Conservation (phyloP, 139 green algal species). For the Gonium pectorale region DNA sequence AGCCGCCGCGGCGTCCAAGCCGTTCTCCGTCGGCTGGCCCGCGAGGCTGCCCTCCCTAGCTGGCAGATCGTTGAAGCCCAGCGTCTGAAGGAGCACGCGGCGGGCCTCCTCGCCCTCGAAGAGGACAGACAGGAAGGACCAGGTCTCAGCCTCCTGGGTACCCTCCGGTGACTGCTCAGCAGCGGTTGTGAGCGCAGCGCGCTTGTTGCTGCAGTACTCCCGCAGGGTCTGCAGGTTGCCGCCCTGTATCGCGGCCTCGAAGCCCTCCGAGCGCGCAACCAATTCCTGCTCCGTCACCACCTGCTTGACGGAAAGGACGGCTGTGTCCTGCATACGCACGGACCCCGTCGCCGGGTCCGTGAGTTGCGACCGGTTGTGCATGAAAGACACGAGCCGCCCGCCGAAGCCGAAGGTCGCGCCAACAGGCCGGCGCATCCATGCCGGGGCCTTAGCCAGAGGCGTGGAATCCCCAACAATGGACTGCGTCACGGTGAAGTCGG, state of each 20-base stretch:
- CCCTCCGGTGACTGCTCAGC: conserved; percentile 38
- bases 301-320: conserved; percentile 43
- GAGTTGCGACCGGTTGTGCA: conserved; percentile 63
- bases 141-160: conserved; percentile 88
- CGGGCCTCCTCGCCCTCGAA: conserved; percentile 88
- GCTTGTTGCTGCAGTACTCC: conserved; percentile 80
- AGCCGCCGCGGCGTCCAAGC: conserved; percentile 15
- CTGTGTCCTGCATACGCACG: conserved; percentile 14
- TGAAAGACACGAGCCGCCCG: conserved; percentile 79
- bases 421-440: conserved; percentile 88
- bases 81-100: conserved; percentile 80
- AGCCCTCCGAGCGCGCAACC: conserved; percentile 71
- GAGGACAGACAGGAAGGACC: conserved; percentile 91
- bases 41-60: conserved; percentile 13
- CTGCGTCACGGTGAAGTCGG: conserved; percentile 69
- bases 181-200: neutral
- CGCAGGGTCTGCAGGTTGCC: conserved; percentile 76
- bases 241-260: conserved; percentile 83
- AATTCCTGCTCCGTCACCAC: conserved; percentile 85
- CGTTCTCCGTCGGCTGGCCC: conserved; percentile 3
- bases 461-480: conserved; percentile 46
- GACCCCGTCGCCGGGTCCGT: conserved; percentile 54
- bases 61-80: conserved; percentile 88
- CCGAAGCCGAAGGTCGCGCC: conserved; percentile 91
- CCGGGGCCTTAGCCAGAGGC: conserved; percentile 75